Base-by-base conservation (phyloP, 2,329 filamentous ascomycete species). In the Nigrograna mackinnonii region DNA sequence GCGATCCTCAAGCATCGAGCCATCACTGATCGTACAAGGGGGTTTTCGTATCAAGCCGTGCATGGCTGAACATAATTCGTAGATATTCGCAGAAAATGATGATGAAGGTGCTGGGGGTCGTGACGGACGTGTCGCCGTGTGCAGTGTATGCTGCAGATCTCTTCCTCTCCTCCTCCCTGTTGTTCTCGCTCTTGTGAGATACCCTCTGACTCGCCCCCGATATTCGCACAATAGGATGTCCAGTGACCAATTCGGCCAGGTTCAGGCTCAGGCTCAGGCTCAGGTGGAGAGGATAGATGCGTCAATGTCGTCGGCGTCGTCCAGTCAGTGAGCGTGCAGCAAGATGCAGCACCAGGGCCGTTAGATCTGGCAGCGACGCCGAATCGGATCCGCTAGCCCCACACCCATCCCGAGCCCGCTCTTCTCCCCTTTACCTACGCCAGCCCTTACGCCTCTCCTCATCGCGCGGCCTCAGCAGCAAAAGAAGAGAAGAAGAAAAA, bases 311-410 rank as follows among this genome's bases (percentile, higher is more conserved):
- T 12, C 34, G 21, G 6, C 41, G 46, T 40, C 6, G 12, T 39
- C n/a, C 18, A n/a, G 32, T n/a, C 16, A 14, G 13, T 41, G 30
- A 44, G 28, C 37, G 41, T 16, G 49, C 48, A 52, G 54, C 54
- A 54, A 60, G 56, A 62, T 64, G 52, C 57, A 57, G 60, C 59
- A 57, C 48, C 50, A 57, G 52, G 53, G 59, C 58, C 61, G 60
- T 66, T 64, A 61, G 62, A 65, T 65, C 61, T 62, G 21, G 43
- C 49, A 59, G 49, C 46, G 47, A 54, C 43, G 50, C 47, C 58
- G 55, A 64, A 66, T 64, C 61, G 55, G 54, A 64, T 62, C 58
- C 46, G 26, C 52, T 31, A 38, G 58, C 57, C 58, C 59, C 61
- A 62, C 59, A 54, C 53, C 52, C 50, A 56, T 39, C 20, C 19